Percentiles rank a stretch among this genome's conserved stretches.
phyloP scores from a whole-genome alignment of 208 protist genomes.

The Leishmania tropica region DNA sequence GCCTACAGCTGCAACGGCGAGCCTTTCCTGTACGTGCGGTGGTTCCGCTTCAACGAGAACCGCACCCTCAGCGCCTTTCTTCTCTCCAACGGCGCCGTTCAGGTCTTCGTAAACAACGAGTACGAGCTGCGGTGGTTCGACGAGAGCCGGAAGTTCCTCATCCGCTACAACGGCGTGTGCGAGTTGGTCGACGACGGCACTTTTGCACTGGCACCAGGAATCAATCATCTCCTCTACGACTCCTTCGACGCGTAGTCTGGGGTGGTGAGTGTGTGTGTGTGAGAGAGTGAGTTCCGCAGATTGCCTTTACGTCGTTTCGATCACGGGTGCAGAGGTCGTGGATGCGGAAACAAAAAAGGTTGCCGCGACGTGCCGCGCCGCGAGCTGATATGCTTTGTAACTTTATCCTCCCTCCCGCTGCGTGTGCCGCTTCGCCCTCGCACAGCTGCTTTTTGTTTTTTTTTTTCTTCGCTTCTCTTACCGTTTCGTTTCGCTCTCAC shows the following conservation, averaged over 20 bases:
- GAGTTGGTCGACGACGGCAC: slow-evolving; percentile 78
- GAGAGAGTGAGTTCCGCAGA: not conserved
- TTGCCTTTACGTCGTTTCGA: not conserved
- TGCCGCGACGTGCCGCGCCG: not conserved
- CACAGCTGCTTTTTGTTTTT: slow-evolving; percentile 16
- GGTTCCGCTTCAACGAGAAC: slow-evolving; percentile 84
- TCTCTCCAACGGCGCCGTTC: slow-evolving; percentile 85
- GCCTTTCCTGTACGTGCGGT: slow-evolving; percentile 86
- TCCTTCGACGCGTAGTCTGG: slow-evolving; percentile 40
- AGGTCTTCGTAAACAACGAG: slow-evolving; percentile 82
- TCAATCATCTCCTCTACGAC: slow-evolving; percentile 76
- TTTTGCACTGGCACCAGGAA: slow-evolving; percentile 58
- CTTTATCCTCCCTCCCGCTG: not conserved
- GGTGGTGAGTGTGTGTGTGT: not conserved
- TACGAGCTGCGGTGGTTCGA: slow-evolving; percentile 90
- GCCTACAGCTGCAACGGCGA: slow-evolving; percentile 64
- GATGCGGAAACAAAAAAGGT: not conserved
- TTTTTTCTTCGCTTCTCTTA: slow-evolving; percentile 4
- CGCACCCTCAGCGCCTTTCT: slow-evolving; percentile 71
- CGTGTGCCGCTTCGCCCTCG: not conserved
- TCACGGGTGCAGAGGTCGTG: not conserved
- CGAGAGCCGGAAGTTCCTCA: slow-evolving; percentile 76
- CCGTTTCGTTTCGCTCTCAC: not conserved
- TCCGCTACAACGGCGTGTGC: slow-evolving; percentile 84
- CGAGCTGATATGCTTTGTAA: not conserved